These are phyloP conservation scores for Epichloe typhina DNA, from an alignment of 2,329 filamentous ascomycete genomes.

Conservation along the genomic window DNA sequence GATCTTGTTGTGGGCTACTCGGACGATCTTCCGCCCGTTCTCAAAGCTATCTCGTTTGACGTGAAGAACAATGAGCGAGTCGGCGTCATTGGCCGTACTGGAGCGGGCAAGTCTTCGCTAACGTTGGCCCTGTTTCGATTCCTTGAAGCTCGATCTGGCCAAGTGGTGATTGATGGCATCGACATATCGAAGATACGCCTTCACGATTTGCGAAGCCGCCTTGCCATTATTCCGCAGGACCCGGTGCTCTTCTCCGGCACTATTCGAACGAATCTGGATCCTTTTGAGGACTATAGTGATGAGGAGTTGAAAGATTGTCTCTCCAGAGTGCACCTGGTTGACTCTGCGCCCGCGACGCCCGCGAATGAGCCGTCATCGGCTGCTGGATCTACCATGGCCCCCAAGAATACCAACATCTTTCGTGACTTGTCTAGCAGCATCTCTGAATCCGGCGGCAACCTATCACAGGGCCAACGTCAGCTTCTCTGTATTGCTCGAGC, in stretches of 20 bases:
- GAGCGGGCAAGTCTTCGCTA: constrained; percentile 64
- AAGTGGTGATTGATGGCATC: constrained; percentile 56
- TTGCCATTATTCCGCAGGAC: constrained; percentile 72
- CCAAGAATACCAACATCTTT: constrained; percentile 53
- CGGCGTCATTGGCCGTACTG: constrained; percentile 67
- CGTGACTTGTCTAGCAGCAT: constrained; percentile 47
- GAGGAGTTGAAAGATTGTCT: constrained; percentile 56
- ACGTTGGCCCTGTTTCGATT: constrained; percentile 69
- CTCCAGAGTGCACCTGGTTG: constrained; percentile 54
- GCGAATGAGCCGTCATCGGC: constrained; percentile 25
- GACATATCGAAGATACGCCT: constrained; percentile 62
- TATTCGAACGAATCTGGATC: constrained; percentile 62
- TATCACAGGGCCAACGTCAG: constrained; percentile 65
- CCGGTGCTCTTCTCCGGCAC: constrained; percentile 74
- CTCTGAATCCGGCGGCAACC: constrained; percentile 59
- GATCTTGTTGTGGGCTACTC: constrained; percentile 63
- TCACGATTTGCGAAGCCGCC: constrained; percentile 54
- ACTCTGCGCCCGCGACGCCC: constrained; percentile 26
- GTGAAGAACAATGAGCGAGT: constrained; percentile 56
- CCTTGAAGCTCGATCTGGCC: constrained; percentile 53
- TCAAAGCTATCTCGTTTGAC: constrained; percentile 55
- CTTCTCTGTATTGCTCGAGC: constrained; percentile 62
- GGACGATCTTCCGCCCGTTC: constrained; percentile 53
- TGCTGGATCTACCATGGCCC: constrained; percentile 17
- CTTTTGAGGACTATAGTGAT: constrained; percentile 59